Evolutionary conservation across 78 protist genomes (phyloP), one percentile per base, ranked within the genome.

Genomic region (Acrasis kona): DNA sequence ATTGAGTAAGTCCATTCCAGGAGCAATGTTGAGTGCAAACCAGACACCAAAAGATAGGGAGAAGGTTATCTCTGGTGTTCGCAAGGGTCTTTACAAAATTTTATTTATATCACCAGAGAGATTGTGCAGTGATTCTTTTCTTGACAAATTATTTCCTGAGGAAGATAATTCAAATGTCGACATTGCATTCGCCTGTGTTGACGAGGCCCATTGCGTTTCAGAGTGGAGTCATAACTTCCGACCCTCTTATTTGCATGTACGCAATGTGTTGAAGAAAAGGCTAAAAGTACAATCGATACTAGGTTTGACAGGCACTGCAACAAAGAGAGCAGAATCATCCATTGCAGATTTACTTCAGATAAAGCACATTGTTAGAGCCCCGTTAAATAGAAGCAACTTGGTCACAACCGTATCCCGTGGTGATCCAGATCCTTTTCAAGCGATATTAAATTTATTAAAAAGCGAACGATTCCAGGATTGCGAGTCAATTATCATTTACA

Each of bases 191-290:
- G 83, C 41, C 32, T 90, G 90, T 34, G 70, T 91, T 37, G 95
- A 91, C 72, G 95, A 91, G 61, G 87, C 89, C 38, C 97, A 93
- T 76, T 93, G 97, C 78, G 34, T 93, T 3, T 39, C 82, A 5
- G 81, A 85, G 40, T 93, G 97, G 97, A 87, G 92, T 4, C 95
- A 91, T 79, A 85, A 91, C 69, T 93, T 93, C 79, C 75, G 93
- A 3, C 76, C 82, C 19, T 29, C 58, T n/a, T 79, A 74, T 34
- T 2, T 79, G 40, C 36, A 39, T 27, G 19, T 76, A 27, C 42
- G 34, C 1, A 8, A 30, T 34, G 2, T 2, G 19, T 70, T 64
- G 66, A 30, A 74, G 5, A 7, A 74, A 32, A 68, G 30, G 9
- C 5, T 70, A 34, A 10, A 3, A 4, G 70, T 19, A 31, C 4